phyloP scores from a whole-genome alignment of 176 grass and related monocot species.

The Oryza meyeriana region DNA sequence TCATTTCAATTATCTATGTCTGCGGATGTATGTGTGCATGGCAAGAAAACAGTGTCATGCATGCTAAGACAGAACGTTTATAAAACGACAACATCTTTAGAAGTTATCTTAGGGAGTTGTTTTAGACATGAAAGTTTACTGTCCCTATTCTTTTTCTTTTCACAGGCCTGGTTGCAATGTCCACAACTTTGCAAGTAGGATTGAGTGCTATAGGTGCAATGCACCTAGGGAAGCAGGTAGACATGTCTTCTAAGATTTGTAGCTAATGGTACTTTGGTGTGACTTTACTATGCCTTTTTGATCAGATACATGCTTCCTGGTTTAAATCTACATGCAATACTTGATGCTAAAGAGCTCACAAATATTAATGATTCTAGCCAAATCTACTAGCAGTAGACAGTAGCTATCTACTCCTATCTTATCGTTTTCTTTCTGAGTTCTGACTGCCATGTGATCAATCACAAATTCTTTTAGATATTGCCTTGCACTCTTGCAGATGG shows the following conservation, averaged over 20 bases:
- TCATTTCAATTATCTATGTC: neutral
- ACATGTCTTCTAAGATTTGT: neutral
- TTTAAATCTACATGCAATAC: neutral
- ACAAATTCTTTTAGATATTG: neutral
- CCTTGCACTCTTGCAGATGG: no score
- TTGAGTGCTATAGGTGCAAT: conserved; percentile 80
- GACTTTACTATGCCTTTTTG: neutral
- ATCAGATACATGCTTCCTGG: neutral
- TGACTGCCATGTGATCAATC: neutral
- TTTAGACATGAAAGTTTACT: neutral
- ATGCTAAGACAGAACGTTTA: neutral
- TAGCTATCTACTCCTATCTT: neutral
- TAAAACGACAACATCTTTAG: neutral
- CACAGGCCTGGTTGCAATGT: conserved; percentile 77
- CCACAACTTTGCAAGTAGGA: conserved; percentile 96
- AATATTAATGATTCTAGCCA: neutral
- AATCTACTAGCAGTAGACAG: neutral
- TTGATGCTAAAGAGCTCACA: neutral
- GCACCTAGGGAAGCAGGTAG: conserved; percentile 66
- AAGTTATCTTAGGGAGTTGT: neutral
- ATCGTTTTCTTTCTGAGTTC: no score
- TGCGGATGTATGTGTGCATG: neutral
- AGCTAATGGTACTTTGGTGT: neutral
- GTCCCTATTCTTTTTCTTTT: neutral
- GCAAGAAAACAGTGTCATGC: neutral